Conservation (phyloP, 2,329 filamentous ascomycete species). For the Fusarium tuaranense region DNA sequence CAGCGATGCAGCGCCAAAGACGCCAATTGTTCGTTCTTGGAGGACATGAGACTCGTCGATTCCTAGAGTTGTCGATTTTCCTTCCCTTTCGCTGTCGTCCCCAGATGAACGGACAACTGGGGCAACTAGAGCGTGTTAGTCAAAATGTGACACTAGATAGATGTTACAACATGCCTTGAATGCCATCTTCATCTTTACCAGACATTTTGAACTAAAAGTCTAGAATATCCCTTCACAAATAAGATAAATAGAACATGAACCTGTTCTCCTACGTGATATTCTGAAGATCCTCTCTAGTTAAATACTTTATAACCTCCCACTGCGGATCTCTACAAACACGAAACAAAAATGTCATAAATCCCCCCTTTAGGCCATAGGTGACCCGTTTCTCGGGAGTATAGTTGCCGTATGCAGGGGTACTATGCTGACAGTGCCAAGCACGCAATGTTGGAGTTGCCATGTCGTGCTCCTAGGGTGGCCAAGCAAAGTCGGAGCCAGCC, state of each 20-base stretch:
- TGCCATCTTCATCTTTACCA: not conserved
- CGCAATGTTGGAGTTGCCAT: conserved; percentile 9
- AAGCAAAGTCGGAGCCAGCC: not conserved
- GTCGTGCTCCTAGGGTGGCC: conserved; percentile 7
- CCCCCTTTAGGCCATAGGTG: not conserved
- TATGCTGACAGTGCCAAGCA: not conserved
- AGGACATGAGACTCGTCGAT: conserved; percentile 15
- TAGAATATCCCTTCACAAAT: not conserved
- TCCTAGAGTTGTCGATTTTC: not conserved
- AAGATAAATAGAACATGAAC: not conserved
- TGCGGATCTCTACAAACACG: not conserved
- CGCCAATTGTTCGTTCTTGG: conserved; percentile 35
- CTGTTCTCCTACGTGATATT: not conserved
- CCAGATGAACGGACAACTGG: conserved; percentile 4
- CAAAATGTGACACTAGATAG: not conserved
- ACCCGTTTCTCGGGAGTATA: not conserved
- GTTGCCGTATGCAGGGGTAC: not conserved
- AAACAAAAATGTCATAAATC: not conserved
- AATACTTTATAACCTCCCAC: not conserved
- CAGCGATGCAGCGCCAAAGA: conserved; percentile 38
- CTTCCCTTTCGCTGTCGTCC: conserved; percentile 2
- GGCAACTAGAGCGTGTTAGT: not conserved
- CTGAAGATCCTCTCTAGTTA: not conserved
- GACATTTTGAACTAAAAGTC: not conserved
- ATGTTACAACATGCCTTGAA: not conserved